Evolutionary conservation across 2,329 filamentous ascomycete species (phyloP).

Genomic region (Fusarium sp.): DNA sequence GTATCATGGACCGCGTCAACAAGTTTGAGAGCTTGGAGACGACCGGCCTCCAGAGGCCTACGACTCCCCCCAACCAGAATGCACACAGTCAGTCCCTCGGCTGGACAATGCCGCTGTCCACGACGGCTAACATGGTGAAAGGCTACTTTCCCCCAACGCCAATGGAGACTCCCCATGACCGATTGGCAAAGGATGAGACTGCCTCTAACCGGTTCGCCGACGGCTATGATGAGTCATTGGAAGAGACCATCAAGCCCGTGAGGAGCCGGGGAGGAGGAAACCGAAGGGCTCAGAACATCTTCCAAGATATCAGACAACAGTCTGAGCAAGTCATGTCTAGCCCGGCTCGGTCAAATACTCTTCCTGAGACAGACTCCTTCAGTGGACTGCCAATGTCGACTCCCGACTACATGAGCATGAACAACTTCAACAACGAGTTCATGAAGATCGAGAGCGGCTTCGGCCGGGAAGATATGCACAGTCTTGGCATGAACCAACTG

Average conservation of each 20-base stretch:
- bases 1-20: slow-evolving; percentile 68
- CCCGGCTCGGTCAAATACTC: slow-evolving; percentile 63
- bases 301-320: slow-evolving; percentile 68
- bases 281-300: slow-evolving; percentile 61
- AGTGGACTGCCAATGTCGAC: slow-evolving; percentile 64
- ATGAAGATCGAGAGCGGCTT: slow-evolving; percentile 53
- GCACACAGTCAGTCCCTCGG: slow-evolving; percentile 62
- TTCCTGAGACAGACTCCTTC: slow-evolving; percentile 60
- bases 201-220: slow-evolving; percentile 66
- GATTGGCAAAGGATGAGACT: slow-evolving; percentile 55
- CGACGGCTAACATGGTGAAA: slow-evolving; percentile 45
- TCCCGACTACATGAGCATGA: slow-evolving; percentile 67
- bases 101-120: slow-evolving; percentile 16
- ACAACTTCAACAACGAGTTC: slow-evolving; percentile 59
- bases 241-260: slow-evolving; percentile 71
- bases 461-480: slow-evolving; percentile 48
- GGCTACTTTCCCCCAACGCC: slow-evolving; percentile 76
- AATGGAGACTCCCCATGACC: slow-evolving; percentile 69
- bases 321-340: slow-evolving; percentile 65
- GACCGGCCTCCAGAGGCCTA: slow-evolving; percentile 62
- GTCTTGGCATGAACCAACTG: slow-evolving; percentile 56
- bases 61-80: slow-evolving; percentile 71
- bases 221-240: slow-evolving; percentile 72
- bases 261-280: slow-evolving; percentile 54
- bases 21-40: slow-evolving; percentile 67